Evolutionary conservation across 805 yeast species (phyloP).

Genomic region (Saturnispora mendoncae): DNA sequence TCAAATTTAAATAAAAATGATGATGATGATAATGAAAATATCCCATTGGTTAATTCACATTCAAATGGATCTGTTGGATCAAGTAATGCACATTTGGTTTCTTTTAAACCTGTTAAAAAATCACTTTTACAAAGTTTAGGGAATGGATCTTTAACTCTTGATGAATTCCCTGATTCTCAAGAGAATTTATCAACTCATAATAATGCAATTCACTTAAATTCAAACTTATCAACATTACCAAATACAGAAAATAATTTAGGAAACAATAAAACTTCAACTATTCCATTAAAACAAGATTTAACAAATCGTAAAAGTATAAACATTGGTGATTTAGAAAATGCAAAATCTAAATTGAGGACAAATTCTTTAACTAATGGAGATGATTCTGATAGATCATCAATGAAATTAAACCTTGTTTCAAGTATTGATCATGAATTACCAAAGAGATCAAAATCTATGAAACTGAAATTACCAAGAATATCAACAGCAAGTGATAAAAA

Average conservation of each 20-base stretch:
- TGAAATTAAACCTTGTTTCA: background rate
- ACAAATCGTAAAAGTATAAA: no score
- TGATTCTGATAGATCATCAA: background rate
- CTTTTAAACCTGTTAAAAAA: slow-evolving; percentile 39
- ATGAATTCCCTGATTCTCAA: slow-evolving; percentile 19
- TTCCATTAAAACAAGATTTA: no score
- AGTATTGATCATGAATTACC: background rate
- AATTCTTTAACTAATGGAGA: background rate
- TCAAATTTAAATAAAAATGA: no score
- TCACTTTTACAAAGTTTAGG: slow-evolving; percentile 42
- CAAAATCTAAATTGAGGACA: background rate
- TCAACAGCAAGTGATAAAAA: slow-evolving; percentile 10
- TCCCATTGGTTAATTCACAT: slow-evolving; percentile 2
- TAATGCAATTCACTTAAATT: background rate
- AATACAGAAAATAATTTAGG: no score
- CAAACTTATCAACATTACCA: no score
- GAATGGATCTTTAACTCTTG: slow-evolving; percentile 36
- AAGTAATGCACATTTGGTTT: slow-evolving; percentile 22
- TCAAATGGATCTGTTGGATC: slow-evolving; percentile 10
- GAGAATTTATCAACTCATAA: background rate
- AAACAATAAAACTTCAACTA: no score
- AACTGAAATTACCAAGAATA: slow-evolving; percentile 6
- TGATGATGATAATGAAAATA: background rate
- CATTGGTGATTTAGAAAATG: background rate
- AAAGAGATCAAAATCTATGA: background rate